Base-by-base conservation (phyloP, 257 asterid species). In the Thymus quinquecostatus region DNA sequence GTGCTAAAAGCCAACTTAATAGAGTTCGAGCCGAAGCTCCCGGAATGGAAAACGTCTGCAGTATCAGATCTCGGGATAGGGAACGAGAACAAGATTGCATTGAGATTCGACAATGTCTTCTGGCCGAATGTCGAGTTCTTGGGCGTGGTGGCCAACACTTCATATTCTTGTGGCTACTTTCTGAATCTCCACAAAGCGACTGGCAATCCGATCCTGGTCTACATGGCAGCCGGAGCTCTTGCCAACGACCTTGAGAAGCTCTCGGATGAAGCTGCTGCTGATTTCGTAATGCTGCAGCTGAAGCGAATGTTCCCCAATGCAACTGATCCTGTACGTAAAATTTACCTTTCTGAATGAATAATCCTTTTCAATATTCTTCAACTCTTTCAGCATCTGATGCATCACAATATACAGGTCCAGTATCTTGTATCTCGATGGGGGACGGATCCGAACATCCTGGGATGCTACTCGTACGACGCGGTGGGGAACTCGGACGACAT, bases 111-210 rank as follows among this genome's bases (percentile, higher is more conserved):
- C 71, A 45, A 68, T 9, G 92, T 87, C 55, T 95, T 95, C 71
- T 95, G 98, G 99, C 99, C 99, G 12, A 92, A 95, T 40, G 97
- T 92, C 72, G 99, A 95, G 73, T 83, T 82, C 36, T 70, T 95
- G 74, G 99, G 99, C 21, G 71, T 89, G 48, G 96, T 87, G 69
- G 96, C 99, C 56, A 86, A 88, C 12, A 88, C 94, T 38, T 87
- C 98, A 54, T 89, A 89, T 77, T 85, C 96, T 6, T 95, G 99
- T 61, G 96, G 98, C 65, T 95, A 95, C 77, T 95, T 95, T 75
- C 95, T 95, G 48, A 95, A 95, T 78, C 98, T 95, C 73, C 98
- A 92, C 67, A 95, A 95, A 85, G 99, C 99, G 43, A 95, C 94
- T 4, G 96, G 97, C 14, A 78, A 95, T 78, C 96, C 89, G 0